These are phyloP conservation scores for Hibiscus syriacus DNA, from an alignment of 345 rosid species.

Conservation along the genomic window DNA sequence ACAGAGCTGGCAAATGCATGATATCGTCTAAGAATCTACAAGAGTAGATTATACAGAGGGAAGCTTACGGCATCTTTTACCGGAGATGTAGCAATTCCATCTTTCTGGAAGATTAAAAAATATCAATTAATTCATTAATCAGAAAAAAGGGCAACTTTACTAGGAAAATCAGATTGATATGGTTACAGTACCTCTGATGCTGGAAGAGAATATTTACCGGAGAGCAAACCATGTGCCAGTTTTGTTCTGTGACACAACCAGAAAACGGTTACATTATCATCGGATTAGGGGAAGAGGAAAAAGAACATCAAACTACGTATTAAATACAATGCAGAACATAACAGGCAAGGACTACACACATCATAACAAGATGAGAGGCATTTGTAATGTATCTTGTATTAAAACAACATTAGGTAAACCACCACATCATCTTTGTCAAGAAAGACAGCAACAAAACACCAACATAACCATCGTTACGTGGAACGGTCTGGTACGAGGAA, in stretches of 20 bases:
- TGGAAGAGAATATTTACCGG: constrained; percentile 86
- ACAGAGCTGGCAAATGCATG: not conserved
- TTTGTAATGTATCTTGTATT: not conserved
- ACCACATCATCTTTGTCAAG: not conserved
- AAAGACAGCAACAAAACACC: not conserved
- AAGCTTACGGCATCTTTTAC: constrained; percentile 42
- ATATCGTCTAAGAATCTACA: not conserved
- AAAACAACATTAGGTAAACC: not conserved
- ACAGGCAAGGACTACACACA: not conserved
- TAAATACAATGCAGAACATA: not conserved
- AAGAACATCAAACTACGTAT: not conserved
- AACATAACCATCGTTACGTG: not conserved
- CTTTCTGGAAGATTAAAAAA: constrained; percentile 37
- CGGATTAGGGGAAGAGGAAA: not conserved
- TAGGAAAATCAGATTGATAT: constrained; percentile 4
- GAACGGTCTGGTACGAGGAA: no score
- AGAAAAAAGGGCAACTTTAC: not conserved
- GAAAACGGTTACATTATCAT: constrained; percentile 10
- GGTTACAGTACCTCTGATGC: constrained; percentile 46
- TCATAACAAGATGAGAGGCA: not conserved
- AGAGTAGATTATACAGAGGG: constrained; percentile 4
- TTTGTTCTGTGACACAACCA: constrained; percentile 63
- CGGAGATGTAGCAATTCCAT: constrained; percentile 21
- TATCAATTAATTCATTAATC: constrained; percentile 5
- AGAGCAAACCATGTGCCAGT: constrained; percentile 90